Percentiles rank a stretch among this genome's conserved stretches.
These are phyloP conservation scores for Aspergillus awamori DNA, from an alignment of 2,329 filamentous ascomycete species.

Conservation along the genomic window DNA sequence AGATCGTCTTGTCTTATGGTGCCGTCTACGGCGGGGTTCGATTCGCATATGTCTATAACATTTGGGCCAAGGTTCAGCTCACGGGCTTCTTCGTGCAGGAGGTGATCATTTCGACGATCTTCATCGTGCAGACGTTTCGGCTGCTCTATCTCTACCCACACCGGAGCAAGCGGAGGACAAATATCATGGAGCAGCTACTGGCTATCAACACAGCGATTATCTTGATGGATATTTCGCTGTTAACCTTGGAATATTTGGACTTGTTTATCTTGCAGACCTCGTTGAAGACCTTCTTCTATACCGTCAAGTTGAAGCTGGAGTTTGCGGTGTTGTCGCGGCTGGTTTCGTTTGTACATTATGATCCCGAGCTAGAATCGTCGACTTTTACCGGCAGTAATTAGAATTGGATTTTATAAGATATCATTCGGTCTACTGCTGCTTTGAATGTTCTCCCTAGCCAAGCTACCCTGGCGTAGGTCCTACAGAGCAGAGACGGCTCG, in stretches of 20 bases:
- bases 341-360: constrained; percentile 9
- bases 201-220: constrained; percentile 52
- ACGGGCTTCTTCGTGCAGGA: constrained; percentile 48
- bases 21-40: constrained; percentile 21
- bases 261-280: constrained; percentile 48
- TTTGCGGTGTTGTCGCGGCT: constrained; percentile 33
- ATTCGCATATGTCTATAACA: constrained; percentile 40
- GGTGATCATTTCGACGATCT: constrained; percentile 49
- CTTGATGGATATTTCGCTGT: constrained; percentile 46
- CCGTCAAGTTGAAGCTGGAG: constrained; percentile 53
- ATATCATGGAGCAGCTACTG: constrained; percentile 51
- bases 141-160: constrained; percentile 39
- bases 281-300: constrained; percentile 50
- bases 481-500: no score
- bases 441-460: no score
- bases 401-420: no score
- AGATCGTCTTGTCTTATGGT: constrained; percentile 57
- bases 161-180: constrained; percentile 37
- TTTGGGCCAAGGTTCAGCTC: constrained; percentile 46
- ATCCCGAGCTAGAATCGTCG: constrained; percentile 1
- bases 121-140: constrained; percentile 55
- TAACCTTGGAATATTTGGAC: constrained; percentile 46
- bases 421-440: no score
- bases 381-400: background rate
- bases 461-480: no score